These are phyloP conservation scores for Pythium chondricola DNA, from an alignment of 352 stramenopile genomes.

Conservation along the genomic window DNA sequence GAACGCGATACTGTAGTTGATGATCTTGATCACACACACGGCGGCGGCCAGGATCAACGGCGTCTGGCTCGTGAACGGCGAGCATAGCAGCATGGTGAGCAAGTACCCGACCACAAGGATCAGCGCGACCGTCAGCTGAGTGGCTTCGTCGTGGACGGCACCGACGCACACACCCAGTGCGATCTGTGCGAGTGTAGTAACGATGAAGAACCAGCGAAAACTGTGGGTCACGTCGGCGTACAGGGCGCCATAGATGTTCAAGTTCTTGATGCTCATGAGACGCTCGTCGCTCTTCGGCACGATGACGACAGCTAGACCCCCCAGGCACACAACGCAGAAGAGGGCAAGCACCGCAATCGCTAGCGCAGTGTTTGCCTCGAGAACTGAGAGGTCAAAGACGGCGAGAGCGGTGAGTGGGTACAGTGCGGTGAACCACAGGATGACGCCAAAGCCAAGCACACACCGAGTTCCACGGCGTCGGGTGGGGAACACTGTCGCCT, in stretches of 20 bases:
- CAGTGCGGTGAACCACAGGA: constrained; percentile 33
- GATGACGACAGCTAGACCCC: constrained; percentile 10
- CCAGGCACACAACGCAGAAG: constrained; percentile 17
- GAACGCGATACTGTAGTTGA: constrained; percentile 30
- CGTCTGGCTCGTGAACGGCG: constrained; percentile 23
- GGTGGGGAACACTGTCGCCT: constrained; percentile 1
- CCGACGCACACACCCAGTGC: constrained; percentile 27
- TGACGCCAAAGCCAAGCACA: constrained; percentile 28
- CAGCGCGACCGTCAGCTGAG: constrained; percentile 25
- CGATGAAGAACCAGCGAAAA: constrained; percentile 35
- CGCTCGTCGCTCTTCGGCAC: constrained; percentile 16
- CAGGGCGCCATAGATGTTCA: constrained; percentile 29
- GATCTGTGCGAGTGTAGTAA: constrained; percentile 24
- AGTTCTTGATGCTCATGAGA: constrained; percentile 18
- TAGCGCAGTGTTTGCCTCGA: constrained; percentile 16
- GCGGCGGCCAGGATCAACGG: constrained; percentile 2
- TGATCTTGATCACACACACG: constrained; percentile 19
- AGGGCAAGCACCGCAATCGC: constrained; percentile 20
- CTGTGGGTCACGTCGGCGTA: constrained; percentile 28
- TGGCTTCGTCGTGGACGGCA: constrained; percentile 21
- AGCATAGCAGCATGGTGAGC: constrained; percentile 21
- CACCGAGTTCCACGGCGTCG: constrained; percentile 21
- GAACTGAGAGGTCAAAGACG: constrained; percentile 29
- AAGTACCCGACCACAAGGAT: constrained; percentile 29
- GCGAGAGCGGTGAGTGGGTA: constrained; percentile 31